Conservation (phyloP, 257 asterid genomes). For the Pogostemon cablin region DNA sequence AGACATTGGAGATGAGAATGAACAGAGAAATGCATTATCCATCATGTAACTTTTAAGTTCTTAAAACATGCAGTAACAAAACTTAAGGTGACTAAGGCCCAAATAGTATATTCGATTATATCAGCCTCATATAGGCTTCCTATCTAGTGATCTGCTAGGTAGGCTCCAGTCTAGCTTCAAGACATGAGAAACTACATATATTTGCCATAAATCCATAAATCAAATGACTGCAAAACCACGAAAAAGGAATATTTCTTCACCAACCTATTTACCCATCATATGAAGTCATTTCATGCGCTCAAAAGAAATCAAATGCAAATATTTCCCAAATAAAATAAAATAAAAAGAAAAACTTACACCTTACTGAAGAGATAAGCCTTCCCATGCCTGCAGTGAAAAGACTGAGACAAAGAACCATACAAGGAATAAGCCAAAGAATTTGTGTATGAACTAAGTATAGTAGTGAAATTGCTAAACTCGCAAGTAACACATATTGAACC, state of each 20-base stretch:
- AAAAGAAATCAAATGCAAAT: neutral
- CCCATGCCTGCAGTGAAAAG: constrained; percentile 68
- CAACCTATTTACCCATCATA: constrained; percentile 12
- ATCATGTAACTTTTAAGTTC: neutral
- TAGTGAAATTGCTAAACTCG: constrained; percentile 3
- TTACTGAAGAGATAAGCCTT: constrained; percentile 81
- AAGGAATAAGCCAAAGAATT: constrained; percentile 25
- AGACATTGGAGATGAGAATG: neutral
- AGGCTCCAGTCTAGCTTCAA: constrained; percentile 11
- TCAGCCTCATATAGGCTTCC: neutral
- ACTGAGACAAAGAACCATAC: constrained; percentile 44
- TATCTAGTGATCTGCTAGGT: neutral
- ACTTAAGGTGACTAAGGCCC: constrained; percentile 7
- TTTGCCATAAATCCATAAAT: constrained; percentile 6
- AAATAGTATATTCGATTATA: neutral
- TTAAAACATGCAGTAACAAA: neutral
- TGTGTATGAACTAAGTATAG: constrained; percentile 11
- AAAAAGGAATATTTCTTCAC: constrained; percentile 2
- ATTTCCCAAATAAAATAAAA: constrained; percentile 5
- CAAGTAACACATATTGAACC: too few relatives aligned
- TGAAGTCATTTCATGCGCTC: constrained; percentile 20
- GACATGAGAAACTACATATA: neutral
- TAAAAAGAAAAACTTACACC: constrained; percentile 61
- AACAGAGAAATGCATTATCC: neutral
- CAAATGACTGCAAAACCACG: constrained; percentile 2